phyloP scores from a whole-genome alignment of 768 basidiomycete genomes.

The Pleurotus platypus region DNA sequence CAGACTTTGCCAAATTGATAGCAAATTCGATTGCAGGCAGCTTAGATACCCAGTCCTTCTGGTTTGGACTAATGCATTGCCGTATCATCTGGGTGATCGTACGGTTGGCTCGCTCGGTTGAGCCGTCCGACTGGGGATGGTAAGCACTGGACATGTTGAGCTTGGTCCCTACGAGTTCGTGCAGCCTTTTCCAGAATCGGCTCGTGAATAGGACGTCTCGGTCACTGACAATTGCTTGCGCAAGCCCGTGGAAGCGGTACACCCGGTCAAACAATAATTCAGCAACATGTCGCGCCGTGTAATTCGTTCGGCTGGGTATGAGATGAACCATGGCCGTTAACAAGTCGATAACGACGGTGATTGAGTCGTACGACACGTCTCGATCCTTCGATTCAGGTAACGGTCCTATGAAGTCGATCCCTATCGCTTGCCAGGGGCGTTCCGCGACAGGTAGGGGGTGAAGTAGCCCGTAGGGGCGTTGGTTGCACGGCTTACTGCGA shows the following conservation, averaged over 20 bases:
- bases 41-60: not conserved
- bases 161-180: constrained; percentile 14
- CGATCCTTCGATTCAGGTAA: constrained; percentile 20
- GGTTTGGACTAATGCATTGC: constrained; percentile 17
- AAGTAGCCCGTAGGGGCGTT: constrained; percentile 10
- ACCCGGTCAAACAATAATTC: constrained; percentile 17
- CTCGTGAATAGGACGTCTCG: not conserved
- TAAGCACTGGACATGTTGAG: constrained; percentile 22
- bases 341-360: not conserved
- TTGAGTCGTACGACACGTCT: constrained; percentile 14
- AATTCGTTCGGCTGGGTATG: constrained; percentile 9
- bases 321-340: constrained; percentile 15
- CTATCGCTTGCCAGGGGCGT: constrained; percentile 22
- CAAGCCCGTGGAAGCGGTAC: constrained; percentile 29
- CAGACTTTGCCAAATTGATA: constrained; percentile 19
- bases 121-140: no score
- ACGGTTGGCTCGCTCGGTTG: constrained; percentile 21
- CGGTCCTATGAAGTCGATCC: constrained; percentile 25
- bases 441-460: constrained; percentile 16
- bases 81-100: constrained; percentile 26
- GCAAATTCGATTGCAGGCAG: no score
- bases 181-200: constrained; percentile 10
- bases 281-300: constrained; percentile 13
- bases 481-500: constrained; percentile 11
- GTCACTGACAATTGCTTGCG: constrained; percentile 10